Conservation (phyloP, 352 stramenopile genomes). For the Hyaloperonospora arabidopsidis region DNA sequence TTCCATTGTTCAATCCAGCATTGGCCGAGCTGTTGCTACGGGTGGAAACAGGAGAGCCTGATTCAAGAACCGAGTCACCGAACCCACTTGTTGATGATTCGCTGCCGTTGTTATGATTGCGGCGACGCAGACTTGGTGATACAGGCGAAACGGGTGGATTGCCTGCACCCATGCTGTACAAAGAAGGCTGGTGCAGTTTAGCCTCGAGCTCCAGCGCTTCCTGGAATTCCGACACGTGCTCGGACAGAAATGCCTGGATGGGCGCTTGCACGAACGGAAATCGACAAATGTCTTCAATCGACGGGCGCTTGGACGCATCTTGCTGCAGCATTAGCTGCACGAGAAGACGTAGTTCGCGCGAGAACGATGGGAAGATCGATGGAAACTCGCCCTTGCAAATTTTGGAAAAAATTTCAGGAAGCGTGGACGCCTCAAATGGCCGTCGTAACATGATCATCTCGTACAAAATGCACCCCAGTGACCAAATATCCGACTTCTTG, state of each 20-base stretch:
- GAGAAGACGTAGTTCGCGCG: slow-evolving; percentile 69
- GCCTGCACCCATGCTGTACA: slow-evolving; percentile 39
- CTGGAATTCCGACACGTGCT: slow-evolving; percentile 83
- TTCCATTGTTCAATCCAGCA: slow-evolving; percentile 32
- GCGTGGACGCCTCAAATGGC: slow-evolving; percentile 74
- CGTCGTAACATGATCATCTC: slow-evolving; percentile 86
- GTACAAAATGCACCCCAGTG: slow-evolving; percentile 84
- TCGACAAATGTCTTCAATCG: slow-evolving; percentile 85
- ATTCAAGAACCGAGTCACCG: slow-evolving; percentile 24
- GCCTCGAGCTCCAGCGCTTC: slow-evolving; percentile 78
- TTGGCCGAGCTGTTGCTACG: slow-evolving; percentile 41
- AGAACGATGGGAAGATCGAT: slow-evolving; percentile 68
- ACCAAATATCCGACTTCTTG: slow-evolving; percentile 88
- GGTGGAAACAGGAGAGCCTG: slow-evolving; percentile 35
- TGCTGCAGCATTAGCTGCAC: slow-evolving; percentile 86
- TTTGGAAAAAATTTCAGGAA: slow-evolving; percentile 83
- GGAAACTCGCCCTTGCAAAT: slow-evolving; percentile 85
- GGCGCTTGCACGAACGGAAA: slow-evolving; percentile 81
- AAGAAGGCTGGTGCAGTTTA: slow-evolving; percentile 77
- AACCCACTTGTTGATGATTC: slow-evolving; percentile 29
- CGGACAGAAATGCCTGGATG: slow-evolving; percentile 77
- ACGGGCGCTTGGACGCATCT: slow-evolving; percentile 75
- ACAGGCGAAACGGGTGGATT: slow-evolving; percentile 32
- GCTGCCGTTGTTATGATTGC: slow-evolving; percentile 43
- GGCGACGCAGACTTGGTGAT: slow-evolving; percentile 36